Evolutionary conservation across 768 basidiomycete genomes (phyloP).

Genomic region (Naganishia vaughanmartiniae): DNA sequence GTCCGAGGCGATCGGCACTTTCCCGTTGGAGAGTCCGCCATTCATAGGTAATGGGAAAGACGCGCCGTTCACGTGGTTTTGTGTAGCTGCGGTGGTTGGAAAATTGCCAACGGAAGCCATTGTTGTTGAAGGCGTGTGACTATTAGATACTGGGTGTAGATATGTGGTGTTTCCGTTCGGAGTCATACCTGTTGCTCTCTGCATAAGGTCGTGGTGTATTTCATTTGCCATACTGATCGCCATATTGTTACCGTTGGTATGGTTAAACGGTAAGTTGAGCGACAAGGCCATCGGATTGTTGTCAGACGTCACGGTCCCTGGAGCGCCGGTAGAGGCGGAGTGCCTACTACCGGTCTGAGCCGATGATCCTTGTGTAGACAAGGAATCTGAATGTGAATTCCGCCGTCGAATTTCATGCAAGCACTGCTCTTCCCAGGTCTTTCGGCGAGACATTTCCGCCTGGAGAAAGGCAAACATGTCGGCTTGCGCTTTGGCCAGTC

Average conservation of each 20-base stretch:
- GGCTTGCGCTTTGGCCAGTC: slow-evolving; percentile 17
- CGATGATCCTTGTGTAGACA: neutral
- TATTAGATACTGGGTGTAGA: neutral
- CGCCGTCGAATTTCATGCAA: slow-evolving; percentile 11
- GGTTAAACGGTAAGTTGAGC: neutral
- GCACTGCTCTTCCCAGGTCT: slow-evolving; percentile 23
- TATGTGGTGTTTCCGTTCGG: neutral
- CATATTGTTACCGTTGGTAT: neutral
- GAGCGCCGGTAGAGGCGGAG: neutral
- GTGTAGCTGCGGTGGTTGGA: neutral
- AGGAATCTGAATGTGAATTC: neutral
- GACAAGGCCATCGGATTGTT: neutral
- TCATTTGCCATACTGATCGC: neutral
- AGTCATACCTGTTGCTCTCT: neutral
- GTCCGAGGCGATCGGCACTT: neutral
- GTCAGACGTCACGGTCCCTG: neutral
- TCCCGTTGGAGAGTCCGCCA: neutral
- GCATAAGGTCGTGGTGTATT: neutral
- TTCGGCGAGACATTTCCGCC: slow-evolving; percentile 18
- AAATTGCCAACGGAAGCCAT: neutral
- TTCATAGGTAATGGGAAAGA: neutral
- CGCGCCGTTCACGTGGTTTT: neutral
- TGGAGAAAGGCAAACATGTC: slow-evolving; percentile 25
- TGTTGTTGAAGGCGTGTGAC: neutral
- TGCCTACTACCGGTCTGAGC: neutral